Conservation (phyloP, 805 yeast species). For the Metschnikowia picachoensis region DNA sequence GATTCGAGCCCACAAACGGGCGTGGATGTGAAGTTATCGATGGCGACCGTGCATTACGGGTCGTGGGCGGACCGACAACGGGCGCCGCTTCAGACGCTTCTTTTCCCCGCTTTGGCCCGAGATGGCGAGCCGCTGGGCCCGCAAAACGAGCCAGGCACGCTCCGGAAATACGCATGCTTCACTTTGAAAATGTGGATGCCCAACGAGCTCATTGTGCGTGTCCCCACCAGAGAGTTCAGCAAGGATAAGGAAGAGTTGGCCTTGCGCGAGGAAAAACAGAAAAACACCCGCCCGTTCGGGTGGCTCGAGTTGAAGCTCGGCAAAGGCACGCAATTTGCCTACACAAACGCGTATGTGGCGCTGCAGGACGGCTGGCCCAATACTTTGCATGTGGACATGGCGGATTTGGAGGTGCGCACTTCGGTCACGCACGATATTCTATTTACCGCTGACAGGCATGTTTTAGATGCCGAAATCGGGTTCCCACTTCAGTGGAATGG, state of each 20-base stretch:
- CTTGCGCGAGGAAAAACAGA: slow-evolving; percentile 8
- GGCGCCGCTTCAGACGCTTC: slow-evolving; percentile 53
- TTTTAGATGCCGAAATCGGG: slow-evolving; percentile 52
- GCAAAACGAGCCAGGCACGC: slow-evolving; percentile 39
- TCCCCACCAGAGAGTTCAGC: slow-evolving; percentile 83
- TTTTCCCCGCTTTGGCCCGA: slow-evolving; percentile 65
- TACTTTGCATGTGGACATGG: slow-evolving; percentile 42
- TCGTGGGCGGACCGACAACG: slow-evolving; percentile 96
- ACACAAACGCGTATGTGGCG: slow-evolving; percentile 51
- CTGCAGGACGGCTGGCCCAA: slow-evolving; percentile 55
- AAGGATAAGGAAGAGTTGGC: slow-evolving; percentile 49
- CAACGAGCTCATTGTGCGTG: slow-evolving; percentile 65
- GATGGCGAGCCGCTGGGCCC: slow-evolving; percentile 41
- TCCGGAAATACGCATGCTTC: slow-evolving; percentile 56
- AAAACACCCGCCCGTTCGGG: slow-evolving; percentile 58
- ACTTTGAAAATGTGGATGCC: slow-evolving; percentile 50
- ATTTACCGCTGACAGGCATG: slow-evolving; percentile 57
- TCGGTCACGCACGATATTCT: slow-evolving; percentile 87
- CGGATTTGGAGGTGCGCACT: slow-evolving; percentile 62
- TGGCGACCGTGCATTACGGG: slow-evolving; percentile 76
- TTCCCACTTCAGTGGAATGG: slow-evolving; percentile 86
- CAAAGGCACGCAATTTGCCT: slow-evolving; percentile 47
- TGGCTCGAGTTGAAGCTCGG: slow-evolving; percentile 79
- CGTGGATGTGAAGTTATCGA: slow-evolving; percentile 51
- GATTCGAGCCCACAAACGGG: slow-evolving; percentile 41